Evolutionary conservation across 371 early-diverging fungal species (phyloP), one percentile per base, ranked within the genome.

Genomic region (Mortierella sp.): DNA sequence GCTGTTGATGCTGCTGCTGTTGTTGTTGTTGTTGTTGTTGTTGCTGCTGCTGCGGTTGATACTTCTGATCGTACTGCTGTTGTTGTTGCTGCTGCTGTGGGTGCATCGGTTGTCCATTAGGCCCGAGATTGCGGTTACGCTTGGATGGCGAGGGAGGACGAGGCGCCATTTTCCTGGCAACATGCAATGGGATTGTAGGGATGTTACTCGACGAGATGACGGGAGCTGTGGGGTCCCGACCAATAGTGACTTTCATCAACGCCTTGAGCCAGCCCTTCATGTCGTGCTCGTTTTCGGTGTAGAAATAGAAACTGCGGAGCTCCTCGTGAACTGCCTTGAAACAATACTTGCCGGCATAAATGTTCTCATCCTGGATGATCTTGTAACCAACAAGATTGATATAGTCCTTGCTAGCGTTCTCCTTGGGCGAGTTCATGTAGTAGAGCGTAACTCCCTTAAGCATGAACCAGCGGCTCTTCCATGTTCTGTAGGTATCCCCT

Each of bases 401-500:
- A 5, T 84, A 81, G 14, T 85, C 83, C 56, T 85, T 85, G 80
- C 84, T 82, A 21, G 81, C 79, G 27, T 78, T 79, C 58, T 87
- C 84, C 79, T 86, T 87, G 17, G 87, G 87, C 8, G 86, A 84
- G 53, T 90, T 88, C 53, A 89, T 88, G 63, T 89, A 87, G 61
- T 84, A 89, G 24, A 91, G 73, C 30, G 86, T 83, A 6, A 81
- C 70, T 0, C 88, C 89, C 57, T 90, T 89, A 30, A 91, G 78
- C 30, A 89, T 87, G 69, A 88, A 91, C 87, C 86, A 91, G 8
- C 91, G 84, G 42, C 82, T 84, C 65, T 90, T 90, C 90, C 90
- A 91, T 11, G 83, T 84, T 42, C 86, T 85, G 67, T 89, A 89
- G 27, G 83, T 84, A 43, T 86, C 87, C 0, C 88, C 84, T 64